Base-by-base conservation (phyloP, 1,284 basidiomycete species). In the Lentinus polychrous region DNA sequence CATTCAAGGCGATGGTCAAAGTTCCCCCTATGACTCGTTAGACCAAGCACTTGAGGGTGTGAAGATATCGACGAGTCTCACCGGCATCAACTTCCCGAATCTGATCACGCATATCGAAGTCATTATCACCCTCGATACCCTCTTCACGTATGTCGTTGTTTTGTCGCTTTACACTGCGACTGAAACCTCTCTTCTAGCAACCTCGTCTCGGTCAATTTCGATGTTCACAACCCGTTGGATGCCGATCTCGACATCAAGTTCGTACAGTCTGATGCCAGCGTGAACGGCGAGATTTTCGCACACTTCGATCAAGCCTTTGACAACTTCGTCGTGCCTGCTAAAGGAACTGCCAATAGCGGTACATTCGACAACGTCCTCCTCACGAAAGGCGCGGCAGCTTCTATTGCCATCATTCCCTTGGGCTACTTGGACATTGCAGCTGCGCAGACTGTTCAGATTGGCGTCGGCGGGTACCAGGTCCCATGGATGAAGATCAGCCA, bases 11-110 rank as follows among this genome's bases (percentile, higher is more conserved):
- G 83, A 85, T 55, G 49, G 59, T 4, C 55, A 61, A 3, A 83
- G 84, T 52, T 78, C 82, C 8, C 83, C 84, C 1, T 86, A 84
- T 60, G 71, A 60, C 5, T 84, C 83, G 2, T 63, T 91, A 36
- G 63, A 71, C 43, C 72, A 74, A 3, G 84, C 77, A 1, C 67
- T 90, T 7, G 69, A 77, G 18, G 75, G 76, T 32, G 64, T 87
- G 24, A 66, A 66, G n/a, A 64, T 88, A 33, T 57, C 65, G 6
- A 74, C 79, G 1, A 67, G 67, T 40, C 62, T 87, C 6, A 67
- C 63, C 54, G 73, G 76, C n/a, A 60, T 82, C 50, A 66, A 75
- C 39, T 60, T 57, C 1, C 67, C 68, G 0, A 64, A 68, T 2
- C 66, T 76, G 43, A 64, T 77, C 43, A 65, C 69, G 10, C 68